A percentile compares a stretch with the other conserved stretches of the same genome.
Evolutionary conservation across 2,329 filamentous ascomycete species (phyloP).

Genomic region (Aspergillus arachidicola): DNA sequence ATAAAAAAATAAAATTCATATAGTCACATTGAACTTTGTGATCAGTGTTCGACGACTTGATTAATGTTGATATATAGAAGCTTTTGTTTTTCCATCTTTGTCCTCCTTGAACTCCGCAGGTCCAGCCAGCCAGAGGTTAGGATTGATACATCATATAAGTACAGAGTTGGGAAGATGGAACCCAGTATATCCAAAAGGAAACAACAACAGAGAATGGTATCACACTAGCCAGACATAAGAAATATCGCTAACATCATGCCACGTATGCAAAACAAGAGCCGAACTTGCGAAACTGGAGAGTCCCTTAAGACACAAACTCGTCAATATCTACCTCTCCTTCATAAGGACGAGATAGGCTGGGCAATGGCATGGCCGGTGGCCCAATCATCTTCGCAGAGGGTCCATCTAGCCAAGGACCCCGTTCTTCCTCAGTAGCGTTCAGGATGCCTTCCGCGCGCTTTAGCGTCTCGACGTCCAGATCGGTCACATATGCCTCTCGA

Average conservation of each 20-base stretch:
- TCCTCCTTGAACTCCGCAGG: conserved; percentile 2
- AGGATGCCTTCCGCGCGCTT: conserved; percentile 84
- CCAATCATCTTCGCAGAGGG: conserved; percentile 36
- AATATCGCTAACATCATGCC: conserved; percentile 22
- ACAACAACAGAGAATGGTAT: conserved; percentile 22
- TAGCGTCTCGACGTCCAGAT: conserved; percentile 88
- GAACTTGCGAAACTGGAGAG: not conserved
- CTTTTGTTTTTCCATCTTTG: not conserved
- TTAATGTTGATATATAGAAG: not conserved
- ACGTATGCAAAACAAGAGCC: conserved; percentile 25
- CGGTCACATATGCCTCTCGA: conserved; percentile 79
- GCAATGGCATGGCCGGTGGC: conserved; percentile 34
- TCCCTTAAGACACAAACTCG: conserved; percentile 33
- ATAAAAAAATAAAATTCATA: no score
- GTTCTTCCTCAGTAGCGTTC: conserved; percentile 79
- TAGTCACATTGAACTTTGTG: not conserved
- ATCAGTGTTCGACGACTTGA: not conserved
- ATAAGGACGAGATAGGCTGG: conserved; percentile 29
- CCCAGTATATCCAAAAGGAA: conserved; percentile 2
- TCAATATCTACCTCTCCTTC: conserved; percentile 40
- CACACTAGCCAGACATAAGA: conserved; percentile 18
- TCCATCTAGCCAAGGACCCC: conserved; percentile 71
- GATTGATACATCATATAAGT: not conserved
- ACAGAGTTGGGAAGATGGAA: conserved; percentile 4
- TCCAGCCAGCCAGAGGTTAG: conserved; percentile 6